Base-by-base conservation (phyloP, 2,329 filamentous ascomycete species). In the Chlorencoelia australis region DNA sequence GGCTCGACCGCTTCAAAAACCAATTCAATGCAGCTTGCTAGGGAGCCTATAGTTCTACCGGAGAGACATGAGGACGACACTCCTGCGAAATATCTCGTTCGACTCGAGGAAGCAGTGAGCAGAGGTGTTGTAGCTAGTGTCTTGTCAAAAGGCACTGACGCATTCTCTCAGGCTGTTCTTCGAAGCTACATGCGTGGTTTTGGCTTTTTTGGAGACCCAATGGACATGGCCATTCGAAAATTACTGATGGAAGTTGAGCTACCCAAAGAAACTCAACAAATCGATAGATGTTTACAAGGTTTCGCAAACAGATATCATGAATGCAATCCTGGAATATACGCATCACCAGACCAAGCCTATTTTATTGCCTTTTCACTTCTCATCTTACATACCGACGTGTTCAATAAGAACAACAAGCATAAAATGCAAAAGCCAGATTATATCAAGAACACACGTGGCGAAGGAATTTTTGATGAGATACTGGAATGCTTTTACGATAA, bases 321-420 rank as follows among this genome's bases (percentile, higher is more conserved):
- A 60, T 98, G 91, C 62, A 98, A 98, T 51, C 91, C 91, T 2
- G 89, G 91, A 25, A 93, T 98, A 42, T 98, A 94, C 60, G 73
- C 82, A 16, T 80, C 79, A 21, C 77, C 87, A 50, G 91, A 96
- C 53, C 86, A 95, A 61, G 88, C 91, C n/a, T 95, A 96, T 58
- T 94, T 96, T 53, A 89, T 96, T 46, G 87, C 89, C 11, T 98
- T 98, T 56, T 96, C 89, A 2, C 77, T 98, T 39, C 73, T 98
- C 41, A 95, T 98, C 49, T 68, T 98, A 21, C 91, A 98, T 52
- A 96, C 91, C 0, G 91, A 98, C 56, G 85, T 94, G n/a, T 96
- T 96, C 74, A 98, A 98, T 68, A 94, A 94, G 62, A 98, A 96
- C 66, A 96, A 96, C 65, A 96, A 96, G 64, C 75, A 91, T 59